phyloP scores from a whole-genome alignment of 306 rosid genomes.

The Quercus rubra region DNA sequence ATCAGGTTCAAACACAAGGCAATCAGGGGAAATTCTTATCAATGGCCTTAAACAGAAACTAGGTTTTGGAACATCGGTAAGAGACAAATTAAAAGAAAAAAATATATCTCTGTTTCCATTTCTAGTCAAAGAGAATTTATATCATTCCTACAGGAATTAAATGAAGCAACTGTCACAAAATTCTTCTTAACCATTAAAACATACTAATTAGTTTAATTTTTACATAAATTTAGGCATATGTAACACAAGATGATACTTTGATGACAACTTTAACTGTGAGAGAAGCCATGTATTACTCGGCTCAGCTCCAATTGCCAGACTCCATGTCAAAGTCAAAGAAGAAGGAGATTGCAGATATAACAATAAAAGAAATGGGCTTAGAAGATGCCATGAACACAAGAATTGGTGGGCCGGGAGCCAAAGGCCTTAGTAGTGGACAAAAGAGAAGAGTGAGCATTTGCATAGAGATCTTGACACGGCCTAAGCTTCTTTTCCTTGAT shows the following conservation, averaged over 20 bases:
- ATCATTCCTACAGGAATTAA: too few relatives aligned
- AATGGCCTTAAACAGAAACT: constrained; percentile 22
- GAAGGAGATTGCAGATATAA: constrained; percentile 33
- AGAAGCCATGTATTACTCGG: constrained; percentile 49
- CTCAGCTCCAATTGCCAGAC: constrained; percentile 47
- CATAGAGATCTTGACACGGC: constrained; percentile 49
- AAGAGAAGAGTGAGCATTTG: constrained; percentile 44
- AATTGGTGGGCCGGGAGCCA: constrained; percentile 44
- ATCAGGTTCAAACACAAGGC: constrained; percentile 1
- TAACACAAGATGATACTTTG: constrained; percentile 42
- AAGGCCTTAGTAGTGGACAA: constrained; percentile 50
- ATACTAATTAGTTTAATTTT: neutral
- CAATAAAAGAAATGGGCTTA: constrained; percentile 47
- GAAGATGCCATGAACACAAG: constrained; percentile 45
- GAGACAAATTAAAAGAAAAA: neutral
- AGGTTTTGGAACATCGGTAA: constrained; percentile 25
- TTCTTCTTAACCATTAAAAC: too few relatives aligned
- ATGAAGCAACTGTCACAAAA: too few relatives aligned
- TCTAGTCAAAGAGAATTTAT: too few relatives aligned
- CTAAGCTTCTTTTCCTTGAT: constrained; percentile 43
- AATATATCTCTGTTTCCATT: neutral
- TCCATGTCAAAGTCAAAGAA: constrained; percentile 38
- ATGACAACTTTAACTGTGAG: constrained; percentile 37
- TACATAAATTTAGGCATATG: constrained; percentile 32
- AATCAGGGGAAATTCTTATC: constrained; percentile 16